Conservation (phyloP, 2,329 filamentous ascomycete species). For the Zymoseptoria crescenta region DNA sequence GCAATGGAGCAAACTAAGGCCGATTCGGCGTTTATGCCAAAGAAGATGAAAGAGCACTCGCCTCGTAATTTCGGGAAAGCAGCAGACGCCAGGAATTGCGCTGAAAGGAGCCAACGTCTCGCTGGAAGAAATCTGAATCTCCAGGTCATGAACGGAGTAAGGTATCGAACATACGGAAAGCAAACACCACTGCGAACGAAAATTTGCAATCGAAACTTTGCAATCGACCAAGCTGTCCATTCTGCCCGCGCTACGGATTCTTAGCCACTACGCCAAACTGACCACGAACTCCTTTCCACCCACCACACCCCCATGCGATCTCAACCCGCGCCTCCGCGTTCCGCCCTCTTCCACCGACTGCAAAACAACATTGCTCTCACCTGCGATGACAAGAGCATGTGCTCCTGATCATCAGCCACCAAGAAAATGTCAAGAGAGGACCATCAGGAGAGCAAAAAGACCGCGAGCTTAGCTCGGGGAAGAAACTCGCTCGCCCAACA, state of each 20-base stretch:
- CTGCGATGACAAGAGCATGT: neutral
- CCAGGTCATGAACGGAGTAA: neutral
- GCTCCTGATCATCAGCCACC: neutral
- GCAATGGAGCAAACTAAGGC: neutral
- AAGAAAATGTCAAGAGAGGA: neutral
- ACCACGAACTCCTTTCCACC: neutral
- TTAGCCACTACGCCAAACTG: neutral
- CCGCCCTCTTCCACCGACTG: too few species aligned
- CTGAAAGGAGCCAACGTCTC: neutral
- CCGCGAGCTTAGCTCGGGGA: neutral
- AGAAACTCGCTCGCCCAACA: neutral
- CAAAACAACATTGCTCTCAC: neutral
- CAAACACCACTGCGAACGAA: neutral
- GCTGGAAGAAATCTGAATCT: too few species aligned
- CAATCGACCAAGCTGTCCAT: neutral
- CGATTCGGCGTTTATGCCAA: neutral
- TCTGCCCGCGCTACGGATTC: neutral
- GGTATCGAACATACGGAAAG: neutral
- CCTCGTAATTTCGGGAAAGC: neutral
- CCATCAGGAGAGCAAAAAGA: neutral
- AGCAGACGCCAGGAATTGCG: neutral
- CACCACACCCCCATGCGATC: neutral
- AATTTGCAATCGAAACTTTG: neutral
- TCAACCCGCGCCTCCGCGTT: neutral
- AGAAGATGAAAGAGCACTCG: neutral